These are phyloP conservation scores for Chalciporus chontae DNA, from an alignment of 768 basidiomycete species.

Conservation along the genomic window DNA sequence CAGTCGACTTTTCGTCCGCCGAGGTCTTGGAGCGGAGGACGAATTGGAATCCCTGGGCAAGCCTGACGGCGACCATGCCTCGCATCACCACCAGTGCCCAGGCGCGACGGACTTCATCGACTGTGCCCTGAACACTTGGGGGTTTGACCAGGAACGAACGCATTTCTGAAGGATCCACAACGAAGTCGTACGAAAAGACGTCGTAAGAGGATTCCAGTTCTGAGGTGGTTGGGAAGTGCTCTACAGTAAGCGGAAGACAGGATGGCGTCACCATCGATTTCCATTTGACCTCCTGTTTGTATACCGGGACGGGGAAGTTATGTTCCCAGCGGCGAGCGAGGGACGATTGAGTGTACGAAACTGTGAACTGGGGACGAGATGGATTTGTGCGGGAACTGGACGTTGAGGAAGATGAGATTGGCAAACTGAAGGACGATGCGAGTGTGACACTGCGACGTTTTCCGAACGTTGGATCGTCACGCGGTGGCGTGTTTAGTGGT, in stretches of 20 bases:
- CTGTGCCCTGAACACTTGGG: conserved; percentile 42
- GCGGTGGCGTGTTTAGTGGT: conserved; percentile 65
- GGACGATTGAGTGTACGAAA: conserved; percentile 62
- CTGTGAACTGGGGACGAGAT: conserved; percentile 53
- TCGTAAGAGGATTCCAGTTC: conserved; percentile 78
- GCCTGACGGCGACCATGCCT: conserved; percentile 88
- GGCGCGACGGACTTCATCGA: conserved; percentile 58
- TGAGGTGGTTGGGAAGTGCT: conserved; percentile 74
- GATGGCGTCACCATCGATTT: conserved; percentile 78
- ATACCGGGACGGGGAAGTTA: conserved; percentile 65
- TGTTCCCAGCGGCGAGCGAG: conserved; percentile 92
- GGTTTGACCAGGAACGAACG: conserved; percentile 81
- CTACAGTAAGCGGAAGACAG: conserved; percentile 87
- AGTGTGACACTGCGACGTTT: conserved; percentile 50
- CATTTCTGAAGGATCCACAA: conserved; percentile 81
- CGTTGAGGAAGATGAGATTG: conserved; percentile 45
- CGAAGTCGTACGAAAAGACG: conserved; percentile 84
- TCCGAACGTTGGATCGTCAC: conserved; percentile 54
- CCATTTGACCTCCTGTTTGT: conserved; percentile 92
- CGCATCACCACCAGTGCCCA: conserved; percentile 85
- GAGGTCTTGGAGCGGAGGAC: conserved; percentile 50
- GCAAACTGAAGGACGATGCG: conserved; percentile 33
- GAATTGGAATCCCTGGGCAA: conserved; percentile 95
- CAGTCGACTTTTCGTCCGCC: conserved; percentile 32
- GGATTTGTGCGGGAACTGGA: conserved; percentile 55